Evolutionary conservation across 176 grass and related monocot species (phyloP), one percentile per base, ranked within the genome.

Genomic region (Oryza meyeriana): DNA sequence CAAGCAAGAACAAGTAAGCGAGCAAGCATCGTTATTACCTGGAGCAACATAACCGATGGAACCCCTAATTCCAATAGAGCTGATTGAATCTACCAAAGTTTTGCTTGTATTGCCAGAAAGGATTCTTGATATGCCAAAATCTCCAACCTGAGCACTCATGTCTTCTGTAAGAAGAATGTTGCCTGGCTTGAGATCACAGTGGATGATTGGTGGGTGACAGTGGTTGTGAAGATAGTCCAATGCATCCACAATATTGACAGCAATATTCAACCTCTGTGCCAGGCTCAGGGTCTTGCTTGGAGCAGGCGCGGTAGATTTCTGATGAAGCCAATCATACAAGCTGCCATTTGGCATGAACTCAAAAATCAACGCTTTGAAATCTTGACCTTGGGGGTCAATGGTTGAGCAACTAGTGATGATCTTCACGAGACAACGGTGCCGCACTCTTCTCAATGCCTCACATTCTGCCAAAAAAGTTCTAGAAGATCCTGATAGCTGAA

Each of bases 131-230:
- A 89, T 67, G 25, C 80, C 90, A 18, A 92, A 92, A 47, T 84
- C 90, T 2, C 64, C 83, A 29, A 92, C 69, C 45, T 45, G 42
- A 28, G 70, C 64, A 25, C 26, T 81, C 87, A 84, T 83, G 33
- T 89, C 77, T 79, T 84, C 84, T 61, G 79, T 66, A 36, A 90
- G 84, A 77, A 87, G 81, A 40, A 87, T 79, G 5, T 87, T 93
- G 35, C 84, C 85, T n/a, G 84, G 84, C 20, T 90, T 93, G 9
- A 87, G 50, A 73, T 89, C 87, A 16, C 79, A 86, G 27, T 89
- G 90, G 18, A 84, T 63, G 3, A 87, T 74, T 72, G 91, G 66
- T 30, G 84, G 79, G 17, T 73, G n/a, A 38, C 70, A 61, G 13
- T 57, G 27, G 26, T 77, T 70, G 0, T 70, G 83, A 44, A 85